These are phyloP conservation scores for Candida verbasci DNA, from an alignment of 805 yeast genomes.

Conservation along the genomic window DNA sequence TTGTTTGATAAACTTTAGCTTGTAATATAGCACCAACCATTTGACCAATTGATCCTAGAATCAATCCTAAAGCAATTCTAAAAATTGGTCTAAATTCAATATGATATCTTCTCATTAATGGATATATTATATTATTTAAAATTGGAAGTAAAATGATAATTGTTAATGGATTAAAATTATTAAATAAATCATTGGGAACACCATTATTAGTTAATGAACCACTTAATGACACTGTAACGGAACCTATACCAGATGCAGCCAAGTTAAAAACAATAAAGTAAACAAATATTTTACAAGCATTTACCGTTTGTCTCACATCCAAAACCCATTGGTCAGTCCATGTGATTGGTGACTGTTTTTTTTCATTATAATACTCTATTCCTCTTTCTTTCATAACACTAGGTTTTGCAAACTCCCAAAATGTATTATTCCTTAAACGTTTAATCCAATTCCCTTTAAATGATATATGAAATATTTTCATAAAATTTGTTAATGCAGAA, in stretches of 20 bases:
- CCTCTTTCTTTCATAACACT: conserved; percentile 42
- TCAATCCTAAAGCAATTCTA: conserved; percentile 46
- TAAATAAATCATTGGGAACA: conserved; percentile 54
- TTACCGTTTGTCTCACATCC: conserved; percentile 40
- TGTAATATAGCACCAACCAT: conserved; percentile 49
- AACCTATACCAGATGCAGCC: conserved; percentile 48
- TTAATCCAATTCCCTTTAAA: conserved; percentile 39
- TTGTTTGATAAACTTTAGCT: conserved; percentile 41
- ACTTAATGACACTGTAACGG: conserved; percentile 48
- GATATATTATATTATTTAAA: conserved; percentile 44
- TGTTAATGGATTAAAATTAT: conserved; percentile 52
- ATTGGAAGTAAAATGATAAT: conserved; percentile 50
- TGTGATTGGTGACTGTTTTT: conserved; percentile 28
- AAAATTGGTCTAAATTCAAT: conserved; percentile 41
- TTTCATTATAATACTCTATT: conserved; percentile 28
- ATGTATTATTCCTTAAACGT: conserved; percentile 35
- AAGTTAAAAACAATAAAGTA: conserved; percentile 35
- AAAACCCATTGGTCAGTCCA: conserved; percentile 45
- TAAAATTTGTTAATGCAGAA: conserved; percentile 42
- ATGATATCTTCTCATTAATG: conserved; percentile 37
- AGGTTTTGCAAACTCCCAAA: conserved; percentile 51
- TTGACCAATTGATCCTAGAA: conserved; percentile 43
- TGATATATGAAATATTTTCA: conserved; percentile 38
- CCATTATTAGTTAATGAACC: conserved; percentile 49
- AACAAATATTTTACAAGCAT: conserved; percentile 43